Evolutionary conservation across 2,329 filamentous ascomycete species (phyloP).

Genomic region (Cytospora leucostoma): DNA sequence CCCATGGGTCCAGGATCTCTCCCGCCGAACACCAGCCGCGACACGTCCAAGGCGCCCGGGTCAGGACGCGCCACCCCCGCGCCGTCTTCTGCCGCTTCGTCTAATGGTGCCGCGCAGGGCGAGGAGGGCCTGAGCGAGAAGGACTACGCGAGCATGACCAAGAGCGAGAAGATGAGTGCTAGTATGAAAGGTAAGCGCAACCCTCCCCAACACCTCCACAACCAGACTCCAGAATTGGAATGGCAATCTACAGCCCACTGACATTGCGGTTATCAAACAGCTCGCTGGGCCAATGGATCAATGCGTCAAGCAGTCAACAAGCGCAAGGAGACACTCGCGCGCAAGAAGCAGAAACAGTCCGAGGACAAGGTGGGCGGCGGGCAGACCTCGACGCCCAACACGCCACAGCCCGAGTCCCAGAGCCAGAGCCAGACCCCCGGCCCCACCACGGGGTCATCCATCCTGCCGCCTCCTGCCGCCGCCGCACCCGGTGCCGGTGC

Average conservation of each 20-base stretch:
- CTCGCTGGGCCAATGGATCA: conserved; percentile 61
- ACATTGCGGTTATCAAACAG: conserved; percentile 36
- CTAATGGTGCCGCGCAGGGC: conserved; percentile 36
- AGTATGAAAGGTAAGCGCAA: conserved; percentile 62
- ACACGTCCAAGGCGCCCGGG: conserved; percentile 29
- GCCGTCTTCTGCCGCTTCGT: conserved; percentile 33
- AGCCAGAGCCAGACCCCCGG: conserved; percentile 11
- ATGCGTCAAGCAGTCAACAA: conserved; percentile 63
- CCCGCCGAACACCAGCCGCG: conserved; percentile 19
- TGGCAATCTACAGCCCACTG: background rate
- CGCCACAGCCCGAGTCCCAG: conserved; percentile 23
- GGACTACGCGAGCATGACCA: conserved; percentile 63
- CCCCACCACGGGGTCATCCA: conserved; percentile 3
- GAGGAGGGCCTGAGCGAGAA: conserved; percentile 45
- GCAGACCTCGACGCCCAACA: conserved; percentile 16
- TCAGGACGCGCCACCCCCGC: conserved; percentile 37
- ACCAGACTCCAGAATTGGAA: background rate
- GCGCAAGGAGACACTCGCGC: conserved; percentile 60
- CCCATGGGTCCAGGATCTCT: conserved; percentile 21
- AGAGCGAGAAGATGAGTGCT: conserved; percentile 66
- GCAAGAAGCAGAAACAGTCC: conserved; percentile 48
- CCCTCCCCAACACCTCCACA: too few species aligned
- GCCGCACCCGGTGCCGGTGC: background rate
- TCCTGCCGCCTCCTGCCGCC: conserved; percentile 1
- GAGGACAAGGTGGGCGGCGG: conserved; percentile 22